Evolutionary conservation across 2,329 filamentous ascomycete species (phyloP), one percentile per base, ranked within the genome.

Genomic region (Cladorrhinum sp.): DNA sequence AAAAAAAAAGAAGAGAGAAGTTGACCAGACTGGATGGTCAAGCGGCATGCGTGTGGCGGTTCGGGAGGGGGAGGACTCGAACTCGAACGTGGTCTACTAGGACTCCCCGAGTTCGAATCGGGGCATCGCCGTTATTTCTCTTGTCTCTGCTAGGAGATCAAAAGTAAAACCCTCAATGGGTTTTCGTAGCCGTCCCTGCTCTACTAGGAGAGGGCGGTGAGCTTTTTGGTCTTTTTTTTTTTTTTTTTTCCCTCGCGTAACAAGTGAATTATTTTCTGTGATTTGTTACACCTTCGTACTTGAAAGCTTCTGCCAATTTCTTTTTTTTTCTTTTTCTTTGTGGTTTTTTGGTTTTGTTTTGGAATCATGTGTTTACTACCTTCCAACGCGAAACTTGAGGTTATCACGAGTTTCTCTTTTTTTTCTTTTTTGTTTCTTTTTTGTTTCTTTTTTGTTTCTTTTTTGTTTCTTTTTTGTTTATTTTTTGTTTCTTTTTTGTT

Each of bases 181-280:
- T 46, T 46, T 46, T 46, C 42, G 42, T 46, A 46, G 42, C 42
- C n/a, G n/a, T 36, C 42, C 18, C 42, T 46, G 42, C 42, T 46
- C 42, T 46, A 18, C 42, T 46, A 46, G 42, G 42, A 46, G 42
- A 46, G 42, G 42, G 42, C n/a, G 42, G 42, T 46, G 42, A 46
- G 42, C 26, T 52, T 52, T 52, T 52, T 52, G 16, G 7, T 52
- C 14, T 52, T 52, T 24, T 52, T 52, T 26, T 52, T 51, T 51
- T 51, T 51, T 52, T 28, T 26, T 28, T 26, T 52, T 36, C 12
- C n/a, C n/a, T n/a, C n/a, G n/a, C n/a, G n/a, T n/a, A n/a, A n/a
- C n/a, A n/a, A n/a, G 33, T 36, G 33, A 36, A 9, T 4, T 10
- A 28, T 51, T 21, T 18, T 51, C 4, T 51, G 4, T 51, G 20